Evolutionary conservation across 805 yeast species (phyloP), one percentile per base, ranked within the genome.

Genomic region (Peterozyma xylosa): DNA sequence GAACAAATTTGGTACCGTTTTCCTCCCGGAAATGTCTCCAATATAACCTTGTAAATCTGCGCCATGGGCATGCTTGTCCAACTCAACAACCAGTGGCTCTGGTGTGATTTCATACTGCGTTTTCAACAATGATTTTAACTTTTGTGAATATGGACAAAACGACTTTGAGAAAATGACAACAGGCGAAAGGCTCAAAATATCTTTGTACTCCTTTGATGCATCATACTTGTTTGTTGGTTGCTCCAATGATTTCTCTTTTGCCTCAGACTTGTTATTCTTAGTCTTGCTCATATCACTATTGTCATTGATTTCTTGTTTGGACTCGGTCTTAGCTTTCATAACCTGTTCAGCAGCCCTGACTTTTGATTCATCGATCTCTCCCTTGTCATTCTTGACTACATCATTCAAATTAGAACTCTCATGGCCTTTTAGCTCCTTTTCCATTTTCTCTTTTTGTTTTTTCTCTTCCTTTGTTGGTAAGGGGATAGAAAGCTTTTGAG

Each of bases 1-100:
- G 43, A 87, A 70, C 16, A 93, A 75, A 58, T 93, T 93, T 21
- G 99, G 99, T 11, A 93, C 99, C 0, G 98, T 91, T 29, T 65
- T 65, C 53, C 96, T 78, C 6, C 93, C 95, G 4, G 96, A 78
- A 45, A 73, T 61, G 41, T 71, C 67, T 14, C 72, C 82, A 42
- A 93, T 71, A 60, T 83, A 82, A 14, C 68, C 75, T 63, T 90
- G 97, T 48, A 93, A 70, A 48, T 75, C 83, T 2, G 66, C 60
- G 1, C 97, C 97, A 58, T 87, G 73, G 41, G 73, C 70, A 59
- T 88, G 95, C 54, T 70, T 71, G 63, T 91, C 97, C 42, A 91
- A 70, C 58, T 91, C 98, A 14, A 91, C 86, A 43, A 86, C 72
- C 5, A 70, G 56, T 2, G 88, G 90, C 30, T 70, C 64, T 5